Percentiles rank a stretch among this genome's conserved stretches.
phyloP scores from a whole-genome alignment of 169 alveolate genomes.

The Eimeria acervulina region DNA sequence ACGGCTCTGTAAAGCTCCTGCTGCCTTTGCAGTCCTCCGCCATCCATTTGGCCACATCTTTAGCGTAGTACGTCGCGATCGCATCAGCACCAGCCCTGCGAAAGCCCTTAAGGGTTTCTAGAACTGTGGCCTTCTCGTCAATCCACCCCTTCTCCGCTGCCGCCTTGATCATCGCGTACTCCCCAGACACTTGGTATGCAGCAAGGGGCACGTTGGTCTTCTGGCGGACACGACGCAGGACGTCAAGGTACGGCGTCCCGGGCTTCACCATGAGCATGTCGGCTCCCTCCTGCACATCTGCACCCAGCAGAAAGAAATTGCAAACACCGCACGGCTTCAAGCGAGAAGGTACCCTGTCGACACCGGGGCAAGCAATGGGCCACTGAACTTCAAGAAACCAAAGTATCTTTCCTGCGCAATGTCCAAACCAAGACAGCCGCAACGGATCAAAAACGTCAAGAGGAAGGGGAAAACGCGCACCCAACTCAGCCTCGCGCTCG shows the following conservation, averaged over 20 bases:
- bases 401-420: not conserved
- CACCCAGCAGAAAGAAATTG: not conserved
- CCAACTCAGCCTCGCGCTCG: slow-evolving; percentile 81
- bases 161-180: slow-evolving; percentile 90
- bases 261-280: slow-evolving; percentile 92
- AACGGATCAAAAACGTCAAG: not conserved
- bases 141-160: slow-evolving; percentile 89
- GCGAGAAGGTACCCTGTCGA: not conserved
- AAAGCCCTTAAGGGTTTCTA: slow-evolving; percentile 91
- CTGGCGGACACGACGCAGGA: slow-evolving; percentile 86
- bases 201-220: slow-evolving; percentile 87
- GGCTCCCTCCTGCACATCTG: slow-evolving; percentile 92
- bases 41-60: slow-evolving; percentile 88
- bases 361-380: not conserved
- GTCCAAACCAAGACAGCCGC: not conserved
- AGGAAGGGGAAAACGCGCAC: not conserved
- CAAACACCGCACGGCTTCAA: not conserved
- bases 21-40: slow-evolving; percentile 82
- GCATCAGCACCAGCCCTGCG: slow-evolving; percentile 95
- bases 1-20: slow-evolving; percentile 74
- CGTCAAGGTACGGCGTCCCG: slow-evolving; percentile 89
- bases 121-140: slow-evolving; percentile 90
- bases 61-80: slow-evolving; percentile 92
- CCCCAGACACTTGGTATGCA: slow-evolving; percentile 92
- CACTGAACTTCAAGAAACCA: not conserved